Base-by-base conservation (phyloP, 2,329 filamentous ascomycete genomes). In the Diaporthe destruens region DNA sequence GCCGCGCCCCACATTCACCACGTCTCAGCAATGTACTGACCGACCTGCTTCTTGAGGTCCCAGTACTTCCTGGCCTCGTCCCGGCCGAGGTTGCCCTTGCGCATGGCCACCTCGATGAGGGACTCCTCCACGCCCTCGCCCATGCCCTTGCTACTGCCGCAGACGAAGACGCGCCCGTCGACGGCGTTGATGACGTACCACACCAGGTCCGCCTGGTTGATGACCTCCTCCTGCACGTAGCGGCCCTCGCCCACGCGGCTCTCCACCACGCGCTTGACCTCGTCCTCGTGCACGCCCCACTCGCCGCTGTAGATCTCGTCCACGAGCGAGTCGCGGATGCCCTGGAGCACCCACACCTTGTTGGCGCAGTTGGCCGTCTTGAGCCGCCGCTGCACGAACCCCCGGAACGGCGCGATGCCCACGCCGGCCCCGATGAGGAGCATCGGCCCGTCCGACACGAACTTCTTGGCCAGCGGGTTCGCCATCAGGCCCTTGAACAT, bases 401-500 rank as follows among this genome's bases (percentile, higher is more conserved):
- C 96, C 63, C 96, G 92, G 91, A 99, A 99, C 0, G 96, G 96
- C 14, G 96, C 96, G 82, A 99, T 96, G 75, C 96, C 96, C 29
- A 99, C 96, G 71, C 96, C 96, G 6, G 96, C 96, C 42, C 96
- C 96, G 77, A 99, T 98, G 61, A 99, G 89, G 49, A 99, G 91
- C 96, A 99, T 99, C 0, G 96, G 96, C 0, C 96, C 96, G 80
- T 99, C 96, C 3, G 93, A 92, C 68, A 94, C 92, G 80, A 98
- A 99, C 80, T 98, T 91, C 80, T 92, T 93, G 14, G 95, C 96
- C 1, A 99, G 88, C 0, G 96, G 96, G 81, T 99, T 99, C 74
- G 95, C 92, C 96, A 99, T 99, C 55, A 99, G 87, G 0, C 96
- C 96, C 79, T 97, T 95, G 89, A 99, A 99, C 94, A 99, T 98